A percentile compares a stretch with the other conserved stretches of the same genome.
Evolutionary conservation across 495 filamentous ascomycete genomes (phyloP).

Genomic region (Aspergillus sclerotiicarbonarius): DNA sequence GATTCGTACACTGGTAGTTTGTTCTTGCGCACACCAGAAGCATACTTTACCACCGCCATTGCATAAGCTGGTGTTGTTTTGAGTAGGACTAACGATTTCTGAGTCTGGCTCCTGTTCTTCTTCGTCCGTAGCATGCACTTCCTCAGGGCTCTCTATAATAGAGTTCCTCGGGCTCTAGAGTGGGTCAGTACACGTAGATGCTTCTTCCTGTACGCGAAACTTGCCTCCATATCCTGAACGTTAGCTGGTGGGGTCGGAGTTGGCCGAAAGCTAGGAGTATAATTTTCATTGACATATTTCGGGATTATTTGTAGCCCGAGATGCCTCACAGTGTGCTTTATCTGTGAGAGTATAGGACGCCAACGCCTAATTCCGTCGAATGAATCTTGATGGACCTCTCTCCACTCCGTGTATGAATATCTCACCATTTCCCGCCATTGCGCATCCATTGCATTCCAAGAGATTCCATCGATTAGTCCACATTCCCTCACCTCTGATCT

Average conservation of each 20-base stretch:
- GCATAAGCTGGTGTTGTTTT: not conserved
- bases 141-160: not conserved
- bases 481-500: slow-evolving; percentile 12
- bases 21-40: slow-evolving; percentile 23
- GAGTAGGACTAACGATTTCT: not conserved
- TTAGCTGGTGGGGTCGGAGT: not conserved
- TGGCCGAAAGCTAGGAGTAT: slow-evolving; percentile 11
- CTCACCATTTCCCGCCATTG: slow-evolving; percentile 29
- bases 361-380: slow-evolving; percentile 23
- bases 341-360: slow-evolving; percentile 17
- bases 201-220: not conserved
- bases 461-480: slow-evolving; percentile 19
- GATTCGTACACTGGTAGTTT: not conserved
- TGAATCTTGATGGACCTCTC: slow-evolving; percentile 22
- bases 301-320: slow-evolving; percentile 14
- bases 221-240: not conserved
- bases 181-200: not conserved
- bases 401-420: slow-evolving; percentile 19
- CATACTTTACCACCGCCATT: slow-evolving; percentile 21
- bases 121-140: no score
- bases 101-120: not conserved
- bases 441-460: slow-evolving; percentile 7
- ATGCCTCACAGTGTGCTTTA: slow-evolving; percentile 15
- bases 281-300: slow-evolving; percentile 16
- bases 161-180: not conserved